Percentiles rank a stretch among this genome's conserved stretches.
Conservation (phyloP, 106 monocot species). For the Acorus gramineus region DNA sequence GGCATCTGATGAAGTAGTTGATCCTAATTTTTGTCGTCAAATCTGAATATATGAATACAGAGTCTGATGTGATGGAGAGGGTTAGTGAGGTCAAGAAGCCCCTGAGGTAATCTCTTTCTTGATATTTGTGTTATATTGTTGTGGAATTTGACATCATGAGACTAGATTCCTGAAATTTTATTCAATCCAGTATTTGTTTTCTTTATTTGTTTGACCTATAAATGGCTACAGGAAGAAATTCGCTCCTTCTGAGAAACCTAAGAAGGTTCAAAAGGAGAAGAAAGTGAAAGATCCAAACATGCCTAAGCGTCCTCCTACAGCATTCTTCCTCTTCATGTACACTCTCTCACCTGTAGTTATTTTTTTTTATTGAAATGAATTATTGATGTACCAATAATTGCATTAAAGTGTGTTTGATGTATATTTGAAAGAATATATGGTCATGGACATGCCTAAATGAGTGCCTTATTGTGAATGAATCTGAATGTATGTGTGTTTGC, state of each 20-base stretch:
- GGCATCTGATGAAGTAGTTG: background rate
- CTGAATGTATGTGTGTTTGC: too few relatives aligned
- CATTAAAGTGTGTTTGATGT: too few relatives aligned
- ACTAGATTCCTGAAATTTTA: background rate
- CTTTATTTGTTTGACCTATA: background rate
- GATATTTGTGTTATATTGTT: background rate
- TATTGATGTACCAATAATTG: background rate
- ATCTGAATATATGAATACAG: conserved; percentile 12
- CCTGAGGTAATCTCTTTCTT: conserved; percentile 9
- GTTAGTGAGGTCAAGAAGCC: conserved; percentile 43
- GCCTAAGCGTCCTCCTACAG: conserved; percentile 75
- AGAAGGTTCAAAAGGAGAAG: conserved; percentile 46
- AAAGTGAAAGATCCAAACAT: conserved; percentile 33
- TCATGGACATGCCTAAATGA: too few relatives aligned
- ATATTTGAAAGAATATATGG: too few relatives aligned
- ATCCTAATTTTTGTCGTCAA: background rate
- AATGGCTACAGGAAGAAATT: conserved; percentile 41
- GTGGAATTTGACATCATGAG: too few relatives aligned
- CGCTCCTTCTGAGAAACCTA: conserved; percentile 23
- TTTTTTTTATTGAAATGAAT: background rate
- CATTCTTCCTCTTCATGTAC: conserved; percentile 86
- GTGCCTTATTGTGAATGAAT: too few relatives aligned
- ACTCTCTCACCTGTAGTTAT: background rate
- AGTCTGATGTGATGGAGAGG: conserved; percentile 74
- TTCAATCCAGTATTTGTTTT: background rate